Base-by-base conservation (phyloP, 805 yeast species). In the Candida andamanensis region DNA sequence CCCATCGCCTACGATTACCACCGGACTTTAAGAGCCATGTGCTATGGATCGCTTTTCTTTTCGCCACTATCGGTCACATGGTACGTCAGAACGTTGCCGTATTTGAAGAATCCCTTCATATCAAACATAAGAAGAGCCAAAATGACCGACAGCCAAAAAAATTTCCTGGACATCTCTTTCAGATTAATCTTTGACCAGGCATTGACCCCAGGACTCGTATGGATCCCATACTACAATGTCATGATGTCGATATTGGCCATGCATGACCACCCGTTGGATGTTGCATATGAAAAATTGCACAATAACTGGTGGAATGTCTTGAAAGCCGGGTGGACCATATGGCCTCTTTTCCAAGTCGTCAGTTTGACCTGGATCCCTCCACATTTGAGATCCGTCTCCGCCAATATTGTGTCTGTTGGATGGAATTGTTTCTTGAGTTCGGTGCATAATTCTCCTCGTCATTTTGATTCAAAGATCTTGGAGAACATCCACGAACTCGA, bases 371-470 rank as follows among this genome's bases (percentile, higher is more conserved):
- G 52, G 26, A 48, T 63, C 17, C 71, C 71, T 1, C 52, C 62
- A 9, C 67, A 63, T 34, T 48, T 60, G 24, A 45, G 71, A 29
- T 50, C 61, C 11, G 60, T 63, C 11, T 49, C 58, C 15, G 41
- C 65, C 15, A 64, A 64, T 35, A 25, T 61, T 8, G 61, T 65
- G 59, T 59, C 67, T 6, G 50, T 62, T 15, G 64, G 66, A 17
- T 64, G 71, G 71, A 63, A 58, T 40, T 56, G 63, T 26, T 64
- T 52, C 46, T 58, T 64, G 49, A 63, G 69, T 42, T 60, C 50
- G 33, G 53, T 61, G 35, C 86, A 83, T 42, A 66, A 76, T 29
- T 59, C 65, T 11, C 46, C 50, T 38, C 59, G 63, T 7, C 68
- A 59, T 31, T 67, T 63, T 17, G 56, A 58, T 37, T 61, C 60